Evolutionary conservation across 805 yeast genomes (phyloP).

Genomic region (Barnettozyma sucrosica): DNA sequence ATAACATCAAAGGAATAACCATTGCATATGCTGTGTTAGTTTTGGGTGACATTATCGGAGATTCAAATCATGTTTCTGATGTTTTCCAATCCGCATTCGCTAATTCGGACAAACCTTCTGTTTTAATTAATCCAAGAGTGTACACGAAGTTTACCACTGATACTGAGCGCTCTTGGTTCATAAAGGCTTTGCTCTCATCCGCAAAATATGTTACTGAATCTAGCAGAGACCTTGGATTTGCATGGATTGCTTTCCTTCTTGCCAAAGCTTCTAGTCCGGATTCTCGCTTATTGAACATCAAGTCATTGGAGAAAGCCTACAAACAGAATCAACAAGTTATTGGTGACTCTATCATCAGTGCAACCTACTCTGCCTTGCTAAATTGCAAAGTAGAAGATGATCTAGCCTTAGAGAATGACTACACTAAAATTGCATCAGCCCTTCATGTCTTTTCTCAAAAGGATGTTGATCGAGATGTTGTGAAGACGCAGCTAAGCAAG

Average conservation of each 20-base stretch:
- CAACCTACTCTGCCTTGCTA: constrained; percentile 31
- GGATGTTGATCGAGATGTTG: constrained; percentile 16
- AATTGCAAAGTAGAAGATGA: constrained; percentile 11
- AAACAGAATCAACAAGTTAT: constrained; percentile 32
- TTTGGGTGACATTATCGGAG: constrained; percentile 20
- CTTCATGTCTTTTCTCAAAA: constrained; percentile 34
- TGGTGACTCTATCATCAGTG: constrained; percentile 39
- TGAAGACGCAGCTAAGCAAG: constrained; percentile 32
- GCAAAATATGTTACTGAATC: constrained; percentile 19
- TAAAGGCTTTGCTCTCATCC: constrained; percentile 37
- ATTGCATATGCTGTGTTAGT: constrained; percentile 47
- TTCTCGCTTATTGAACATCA: constrained; percentile 9
- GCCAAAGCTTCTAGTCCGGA: constrained; percentile 30
- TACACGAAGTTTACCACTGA: constrained; percentile 41
- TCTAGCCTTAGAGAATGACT: constrained; percentile 20
- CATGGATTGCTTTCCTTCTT: constrained; percentile 43
- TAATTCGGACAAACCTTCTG: constrained; percentile 39
- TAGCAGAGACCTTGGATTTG: constrained; percentile 29
- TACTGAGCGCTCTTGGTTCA: constrained; percentile 48
- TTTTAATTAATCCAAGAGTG: constrained; percentile 42
- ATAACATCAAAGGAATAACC: constrained; percentile 35
- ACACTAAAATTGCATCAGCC: constrained; percentile 31
- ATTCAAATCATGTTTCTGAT: constrained; percentile 24
- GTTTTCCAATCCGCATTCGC: constrained; percentile 31
- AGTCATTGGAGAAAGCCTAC: constrained; percentile 30